These are phyloP conservation scores for Cercospora sojina DNA, from an alignment of 2,329 filamentous ascomycete genomes.

Conservation along the genomic window DNA sequence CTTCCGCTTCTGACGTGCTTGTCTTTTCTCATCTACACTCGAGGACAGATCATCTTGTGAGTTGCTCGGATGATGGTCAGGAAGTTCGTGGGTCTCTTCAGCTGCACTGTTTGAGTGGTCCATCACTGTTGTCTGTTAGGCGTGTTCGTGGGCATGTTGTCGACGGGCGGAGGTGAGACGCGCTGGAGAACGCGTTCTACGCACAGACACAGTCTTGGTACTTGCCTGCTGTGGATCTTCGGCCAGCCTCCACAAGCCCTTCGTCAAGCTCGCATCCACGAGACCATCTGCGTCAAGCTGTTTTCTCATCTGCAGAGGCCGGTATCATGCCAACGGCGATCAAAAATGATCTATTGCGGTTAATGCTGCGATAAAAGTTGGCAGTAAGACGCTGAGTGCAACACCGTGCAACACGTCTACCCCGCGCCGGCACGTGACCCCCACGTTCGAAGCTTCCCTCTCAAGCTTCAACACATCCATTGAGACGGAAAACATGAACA, in stretches of 20 bases:
- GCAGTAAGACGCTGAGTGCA: neutral
- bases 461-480: neutral
- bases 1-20: constrained; percentile 60
- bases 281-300: neutral
- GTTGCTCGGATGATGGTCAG: neutral
- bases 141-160: constrained; percentile 2
- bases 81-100: neutral
- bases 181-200: constrained; percentile 12
- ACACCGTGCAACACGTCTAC: neutral
- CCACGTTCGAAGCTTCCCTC: neutral
- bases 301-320: neutral
- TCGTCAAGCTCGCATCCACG: neutral
- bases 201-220: neutral
- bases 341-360: neutral
- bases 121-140: constrained; percentile 4
- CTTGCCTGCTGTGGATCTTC: neutral
- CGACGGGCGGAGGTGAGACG: neutral
- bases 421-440: neutral
- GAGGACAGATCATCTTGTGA: constrained; percentile 35
- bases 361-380: neutral
- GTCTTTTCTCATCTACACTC: constrained; percentile 59
- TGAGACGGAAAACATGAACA: too few relatives aligned
- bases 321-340: neutral
- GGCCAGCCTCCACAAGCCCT: neutral
- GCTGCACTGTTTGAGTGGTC: neutral